Evolutionary conservation across 805 yeast species (phyloP), one percentile per base, ranked within the genome.

Genomic region (Sugiyamaella smithiae): DNA sequence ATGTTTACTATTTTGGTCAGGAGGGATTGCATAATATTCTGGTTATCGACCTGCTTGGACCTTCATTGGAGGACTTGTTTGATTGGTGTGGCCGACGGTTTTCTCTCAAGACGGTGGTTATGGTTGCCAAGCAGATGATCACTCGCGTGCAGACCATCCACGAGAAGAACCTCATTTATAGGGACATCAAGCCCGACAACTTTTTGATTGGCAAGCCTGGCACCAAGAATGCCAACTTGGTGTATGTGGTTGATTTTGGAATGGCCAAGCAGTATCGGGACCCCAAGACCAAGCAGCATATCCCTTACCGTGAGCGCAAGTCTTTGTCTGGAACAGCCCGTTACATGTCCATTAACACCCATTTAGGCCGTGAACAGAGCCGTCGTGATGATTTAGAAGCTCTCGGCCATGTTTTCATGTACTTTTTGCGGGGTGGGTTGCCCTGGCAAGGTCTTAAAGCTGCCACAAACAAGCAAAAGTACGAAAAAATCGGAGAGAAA

Each of bases 371-470:
- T 61, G 99, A 93, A 68, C 99, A 93, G 73, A 82, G 88, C 61
- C 83, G 99, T 66, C 78, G 99, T 61, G 99, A 93, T 64, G 99
- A 93, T 69, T 77, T 93, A 63, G 99, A 93, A 72, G 88, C 96
- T 48, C 75, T 93, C 63, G 99, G 97, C 28, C 97, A 93, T 67
- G 99, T 93, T 6, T 88, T 93, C 63, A 86, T 93, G 74, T 93
- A 93, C 70, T 93, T 93, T 68, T 69, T 91, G 57, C 80, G 95
- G 60, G 99, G 99, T 40, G 87, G 88, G 51, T 74, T 93, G 62
- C 99, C 99, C 54, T 93, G 99, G 99, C 99, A 93, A 73, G 99
- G 99, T 22, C 76, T 93, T 58, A 91, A 93, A 68, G 99, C 99
- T 5, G 97, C 97, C 57, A 90, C 96, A 35, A 93, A 93, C 74